Base-by-base conservation (phyloP, 192 early-diverging fungal genomes). In the Coemansia sp. region DNA sequence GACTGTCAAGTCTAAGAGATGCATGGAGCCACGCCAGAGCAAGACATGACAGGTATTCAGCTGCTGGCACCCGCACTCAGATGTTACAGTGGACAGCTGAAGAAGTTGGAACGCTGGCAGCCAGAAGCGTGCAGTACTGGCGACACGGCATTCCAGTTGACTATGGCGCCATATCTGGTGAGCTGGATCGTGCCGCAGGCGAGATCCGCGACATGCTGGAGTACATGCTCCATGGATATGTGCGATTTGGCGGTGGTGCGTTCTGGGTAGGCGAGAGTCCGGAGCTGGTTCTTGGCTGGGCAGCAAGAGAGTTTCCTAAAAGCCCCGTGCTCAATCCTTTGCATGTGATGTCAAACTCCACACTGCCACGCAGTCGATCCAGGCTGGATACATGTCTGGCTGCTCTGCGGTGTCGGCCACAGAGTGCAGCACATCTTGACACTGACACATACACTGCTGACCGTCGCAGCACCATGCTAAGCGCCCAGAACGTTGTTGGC, bases 181-280 rank as follows among this genome's bases (percentile, higher is more conserved):
- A 76, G 25, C 59, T 73, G 20, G 67, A 65, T 8, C 74, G 79
- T 44, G 42, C 79, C 7, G 32, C 53, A 0, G 45, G 45, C 11
- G 79, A 73, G 4, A 61, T 81, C 14, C 43, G 64, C 51, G 74
- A 81, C 40, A 81, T 81, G 79, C 79, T 81, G 12, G 79, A 76
- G 57, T 67, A 76, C 68, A 70, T 72, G 61, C 68, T 81, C 2
- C 70, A 72, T 61, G 74, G 74, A 9, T 76, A 76, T 25, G 70
- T 61, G 48, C 74, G 68, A 25, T 76, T 81, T 73, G 76, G 76
- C 19, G 68, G 69, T 32, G 51, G 65, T 13, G 60, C 74, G 5
- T 70, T 39, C 45, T 81, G 79, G 79, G 74, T 60, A 5, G 68
- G 60, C 13, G 62, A 81, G 57, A 65, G 67, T 61, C 67, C 50